Conservation (phyloP, 768 basidiomycete genomes). For the Rhizopogon vinicolor region DNA sequence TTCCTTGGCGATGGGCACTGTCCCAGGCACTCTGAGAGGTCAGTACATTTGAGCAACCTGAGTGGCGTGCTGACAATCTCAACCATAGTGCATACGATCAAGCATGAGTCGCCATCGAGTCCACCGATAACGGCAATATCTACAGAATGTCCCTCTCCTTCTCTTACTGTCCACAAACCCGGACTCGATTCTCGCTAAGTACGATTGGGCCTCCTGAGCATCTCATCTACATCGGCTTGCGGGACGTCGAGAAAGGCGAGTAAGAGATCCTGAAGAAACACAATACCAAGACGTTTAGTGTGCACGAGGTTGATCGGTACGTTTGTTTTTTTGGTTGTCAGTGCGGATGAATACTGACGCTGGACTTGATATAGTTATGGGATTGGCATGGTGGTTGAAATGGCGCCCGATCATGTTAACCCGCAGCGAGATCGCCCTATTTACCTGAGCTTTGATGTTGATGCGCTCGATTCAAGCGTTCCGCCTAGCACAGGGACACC, state of each 20-base stretch:
- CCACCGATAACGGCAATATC: conserved; percentile 87
- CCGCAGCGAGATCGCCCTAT: conserved; percentile 79
- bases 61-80: conserved; percentile 2
- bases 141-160: conserved; percentile 99
- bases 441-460: conserved; percentile 96
- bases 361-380: too few relatives aligned
- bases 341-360: conserved; percentile 36
- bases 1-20: conserved; percentile 91
- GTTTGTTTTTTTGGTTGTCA: conserved; percentile 24
- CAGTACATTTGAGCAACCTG: conserved; percentile 13
- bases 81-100: conserved; percentile 60
- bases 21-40: conserved; percentile 80
- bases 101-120: conserved; percentile 77
- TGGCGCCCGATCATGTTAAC: conserved; percentile 83
- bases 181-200: conserved; percentile 21
- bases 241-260: conserved; percentile 88
- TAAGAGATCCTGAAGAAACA: conserved; percentile 79
- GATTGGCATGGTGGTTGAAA: conserved; percentile 82
- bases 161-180: conserved; percentile 43
- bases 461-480: conserved; percentile 87
- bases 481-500: conserved; percentile 80
- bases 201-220: conserved; percentile 64
- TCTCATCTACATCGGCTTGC: conserved; percentile 94
- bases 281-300: conserved; percentile 82
- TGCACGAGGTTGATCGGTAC: conserved; percentile 82